phyloP scores from a whole-genome alignment of 257 asterid genomes.

The Solanum paucissectum region DNA sequence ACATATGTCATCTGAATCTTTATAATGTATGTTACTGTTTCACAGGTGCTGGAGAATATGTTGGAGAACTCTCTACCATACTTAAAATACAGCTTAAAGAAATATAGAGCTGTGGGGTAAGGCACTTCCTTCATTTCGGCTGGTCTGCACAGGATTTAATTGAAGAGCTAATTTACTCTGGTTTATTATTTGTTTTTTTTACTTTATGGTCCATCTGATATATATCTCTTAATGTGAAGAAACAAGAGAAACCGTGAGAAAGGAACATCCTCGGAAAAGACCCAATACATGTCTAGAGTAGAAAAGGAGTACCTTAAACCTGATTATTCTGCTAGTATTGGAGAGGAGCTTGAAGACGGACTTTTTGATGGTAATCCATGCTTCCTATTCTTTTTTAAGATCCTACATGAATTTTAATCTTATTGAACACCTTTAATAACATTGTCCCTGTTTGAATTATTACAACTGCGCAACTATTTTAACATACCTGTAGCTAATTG shows the following conservation, averaged over 20 bases:
- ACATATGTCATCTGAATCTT: background rate
- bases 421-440: background rate
- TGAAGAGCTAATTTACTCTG: background rate
- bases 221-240: conserved; percentile 31
- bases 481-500: background rate
- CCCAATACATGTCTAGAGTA: conserved; percentile 46
- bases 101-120: conserved; percentile 67
- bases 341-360: conserved; percentile 90
- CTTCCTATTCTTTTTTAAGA: background rate
- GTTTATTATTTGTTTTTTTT: background rate
- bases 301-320: conserved; percentile 92
- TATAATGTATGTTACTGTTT: conserved; percentile 1
- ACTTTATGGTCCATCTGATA: conserved; percentile 3
- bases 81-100: conserved; percentile 71
- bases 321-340: conserved; percentile 72
- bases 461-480: background rate
- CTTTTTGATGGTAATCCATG: conserved; percentile 74
- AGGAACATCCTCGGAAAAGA: conserved; percentile 36
- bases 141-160: background rate
- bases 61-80: conserved; percentile 80
- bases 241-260: conserved; percentile 43
- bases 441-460: background rate
- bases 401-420: background rate
- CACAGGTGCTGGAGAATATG: conserved; percentile 80
- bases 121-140: background rate